Base-by-base conservation (phyloP, 176 grass and related monocot species). In the Olyra latifolia region DNA sequence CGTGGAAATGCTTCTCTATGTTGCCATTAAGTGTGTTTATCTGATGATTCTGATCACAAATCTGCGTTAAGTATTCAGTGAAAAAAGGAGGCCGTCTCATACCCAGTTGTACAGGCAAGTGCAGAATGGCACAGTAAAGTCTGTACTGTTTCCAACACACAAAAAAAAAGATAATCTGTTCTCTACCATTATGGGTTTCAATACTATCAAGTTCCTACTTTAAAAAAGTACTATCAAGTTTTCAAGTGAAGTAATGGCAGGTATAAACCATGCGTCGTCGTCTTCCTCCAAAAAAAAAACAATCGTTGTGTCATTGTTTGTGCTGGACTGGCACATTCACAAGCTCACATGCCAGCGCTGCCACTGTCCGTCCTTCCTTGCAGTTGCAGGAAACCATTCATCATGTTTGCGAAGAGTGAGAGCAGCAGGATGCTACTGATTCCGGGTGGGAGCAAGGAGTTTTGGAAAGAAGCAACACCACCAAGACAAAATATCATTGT, bases 301-400 rank as follows among this genome's bases (percentile, higher is more conserved):
- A 2, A 74, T 67, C 44, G 25, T 16, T 11, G 28, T 28, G 28
- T 59, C 61, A 17, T 17, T 11, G 22, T 13, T 44, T 50, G 47
- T 54, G 27, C 71, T 28, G 32, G 32, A 35, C 32, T 35, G 32
- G 4, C 0, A 72, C 8, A 20, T 85, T 63, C 55, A 78, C 30
- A 52, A 70, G 74, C 17, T 49, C 74, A 85, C 45, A 85, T 66
- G 76, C 25, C 76, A 80, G 46, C 17, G 24, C 25, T 73, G 35
- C 35, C 27, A 55, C 7, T 72, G 20, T 1, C 15, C 62, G 84
- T 80, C 68, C 69, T 80, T 71, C 25, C 12, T 73, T 14, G 27
- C 47, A 66, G 20, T 73, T 14, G 27, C 47, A 66, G 20, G 46
- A 55, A 74, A 66, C 25, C 48, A 57, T 74, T 45, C 56, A 65